These are phyloP conservation scores for Suillus hirtellus DNA, from an alignment of 768 basidiomycete genomes.

Conservation along the genomic window DNA sequence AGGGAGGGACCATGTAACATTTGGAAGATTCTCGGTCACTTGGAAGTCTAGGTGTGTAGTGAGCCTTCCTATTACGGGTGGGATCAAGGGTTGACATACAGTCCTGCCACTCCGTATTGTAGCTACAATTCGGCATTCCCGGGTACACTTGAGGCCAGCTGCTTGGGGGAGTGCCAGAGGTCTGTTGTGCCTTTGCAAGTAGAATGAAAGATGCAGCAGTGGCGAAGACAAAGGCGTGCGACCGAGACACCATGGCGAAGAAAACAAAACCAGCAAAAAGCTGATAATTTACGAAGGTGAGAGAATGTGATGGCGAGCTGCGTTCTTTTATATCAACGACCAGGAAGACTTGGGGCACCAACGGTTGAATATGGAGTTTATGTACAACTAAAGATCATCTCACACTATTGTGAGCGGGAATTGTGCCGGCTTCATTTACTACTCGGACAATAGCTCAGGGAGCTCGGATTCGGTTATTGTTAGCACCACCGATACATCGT, in stretches of 20 bases:
- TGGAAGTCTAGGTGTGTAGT: conserved; percentile 48
- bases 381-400: neutral
- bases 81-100: conserved; percentile 41
- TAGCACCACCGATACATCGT: neutral
- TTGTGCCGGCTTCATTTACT: neutral
- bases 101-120: conserved; percentile 59
- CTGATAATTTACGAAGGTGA: conserved; percentile 13
- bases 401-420: conserved; percentile 17
- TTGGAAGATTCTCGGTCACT: conserved; percentile 57
- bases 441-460: conserved; percentile 1
- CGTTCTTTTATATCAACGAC: conserved; percentile 6
- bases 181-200: conserved; percentile 24
- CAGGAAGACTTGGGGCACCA: neutral
- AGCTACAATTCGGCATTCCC: conserved; percentile 45
- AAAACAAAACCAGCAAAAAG: conserved; percentile 12
- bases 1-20: conserved; percentile 53
- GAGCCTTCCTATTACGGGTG: conserved; percentile 1
- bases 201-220: conserved; percentile 9
- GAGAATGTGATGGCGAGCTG: neutral
- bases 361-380: conserved; percentile 1
- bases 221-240: conserved; percentile 14
- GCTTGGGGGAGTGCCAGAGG: conserved; percentile 26
- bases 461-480: neutral
- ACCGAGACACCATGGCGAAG: conserved; percentile 23
- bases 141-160: conserved; percentile 44